A percentile compares a stretch with the other conserved stretches of the same genome.
Evolutionary conservation across 495 filamentous ascomycete genomes (phyloP).

Genomic region (Xylaria longipes): DNA sequence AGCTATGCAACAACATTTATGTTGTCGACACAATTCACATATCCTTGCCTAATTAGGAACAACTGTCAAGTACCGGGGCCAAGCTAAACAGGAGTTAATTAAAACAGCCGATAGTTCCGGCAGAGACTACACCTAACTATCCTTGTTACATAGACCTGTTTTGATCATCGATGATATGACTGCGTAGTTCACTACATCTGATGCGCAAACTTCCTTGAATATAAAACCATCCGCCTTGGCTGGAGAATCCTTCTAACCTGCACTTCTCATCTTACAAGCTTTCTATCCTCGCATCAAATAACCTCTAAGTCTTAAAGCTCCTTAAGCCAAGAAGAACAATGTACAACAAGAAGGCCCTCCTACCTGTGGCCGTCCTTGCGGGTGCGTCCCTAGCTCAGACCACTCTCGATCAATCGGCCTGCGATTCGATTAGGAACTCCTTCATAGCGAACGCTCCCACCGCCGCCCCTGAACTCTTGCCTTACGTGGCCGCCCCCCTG

Average conservation of each 20-base stretch:
- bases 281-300: not conserved
- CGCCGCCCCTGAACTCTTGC: not conserved
- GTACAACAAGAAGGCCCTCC: slow-evolving; percentile 5
- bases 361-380: not conserved
- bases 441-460: not conserved
- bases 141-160: not conserved
- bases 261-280: not conserved
- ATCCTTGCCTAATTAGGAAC: not conserved
- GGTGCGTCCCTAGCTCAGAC: not conserved
- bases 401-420: not conserved
- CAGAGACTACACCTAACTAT: not conserved
- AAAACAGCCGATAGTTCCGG: not conserved
- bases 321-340: not conserved
- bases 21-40: not conserved
- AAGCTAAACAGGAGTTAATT: not conserved
- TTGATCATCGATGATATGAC: not conserved
- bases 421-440: not conserved
- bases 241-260: not conserved
- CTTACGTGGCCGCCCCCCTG: not conserved
- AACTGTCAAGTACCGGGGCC: not conserved
- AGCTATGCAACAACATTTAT: not conserved
- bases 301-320: not conserved
- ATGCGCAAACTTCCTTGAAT: not conserved
- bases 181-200: not conserved
- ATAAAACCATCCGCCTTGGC: not conserved